Conservation (phyloP, 345 rosid genomes). For the Diplotaxis tenuifolia region DNA sequence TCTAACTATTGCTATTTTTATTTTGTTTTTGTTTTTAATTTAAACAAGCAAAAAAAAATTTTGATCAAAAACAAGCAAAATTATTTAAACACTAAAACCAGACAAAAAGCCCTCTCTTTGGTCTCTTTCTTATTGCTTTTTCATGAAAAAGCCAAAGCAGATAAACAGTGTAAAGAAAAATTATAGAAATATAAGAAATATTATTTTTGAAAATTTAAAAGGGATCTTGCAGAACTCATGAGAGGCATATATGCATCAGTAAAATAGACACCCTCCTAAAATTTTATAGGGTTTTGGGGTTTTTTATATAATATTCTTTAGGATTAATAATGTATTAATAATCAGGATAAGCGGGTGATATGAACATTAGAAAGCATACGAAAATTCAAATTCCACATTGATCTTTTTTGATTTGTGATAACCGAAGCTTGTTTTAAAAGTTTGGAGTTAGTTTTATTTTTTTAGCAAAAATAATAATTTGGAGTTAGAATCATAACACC, state of each 20-base stretch:
- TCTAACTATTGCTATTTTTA: slow-evolving; percentile 34
- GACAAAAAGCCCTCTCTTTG: slow-evolving; percentile 33
- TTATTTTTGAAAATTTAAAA: slow-evolving; percentile 26
- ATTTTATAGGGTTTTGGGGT: slow-evolving; percentile 24
- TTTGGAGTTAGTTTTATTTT: neutral
- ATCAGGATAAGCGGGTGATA: neutral
- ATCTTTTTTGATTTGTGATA: neutral
- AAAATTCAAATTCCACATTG: neutral
- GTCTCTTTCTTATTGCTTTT: slow-evolving; percentile 37
- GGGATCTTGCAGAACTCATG: slow-evolving; percentile 32
- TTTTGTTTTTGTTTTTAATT: neutral
- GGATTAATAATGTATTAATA: neutral
- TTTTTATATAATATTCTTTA: slow-evolving; percentile 6
- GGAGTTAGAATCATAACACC: neutral
- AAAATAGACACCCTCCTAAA: slow-evolving; percentile 23
- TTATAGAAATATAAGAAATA: neutral
- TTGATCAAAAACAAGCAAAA: too few species aligned
- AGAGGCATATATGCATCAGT: slow-evolving; percentile 34
- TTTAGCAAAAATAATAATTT: too few species aligned
- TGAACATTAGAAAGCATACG: neutral
- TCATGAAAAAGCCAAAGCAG: slow-evolving; percentile 40
- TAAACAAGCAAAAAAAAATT: too few species aligned
- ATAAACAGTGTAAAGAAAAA: slow-evolving; percentile 32
- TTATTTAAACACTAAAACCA: too few species aligned
- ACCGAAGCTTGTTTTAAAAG: neutral